Percentiles rank a stretch among this genome's conserved stretches.
These are phyloP conservation scores for Coelastrella sp. DNA, from an alignment of 139 green algal species.

Conservation along the genomic window DNA sequence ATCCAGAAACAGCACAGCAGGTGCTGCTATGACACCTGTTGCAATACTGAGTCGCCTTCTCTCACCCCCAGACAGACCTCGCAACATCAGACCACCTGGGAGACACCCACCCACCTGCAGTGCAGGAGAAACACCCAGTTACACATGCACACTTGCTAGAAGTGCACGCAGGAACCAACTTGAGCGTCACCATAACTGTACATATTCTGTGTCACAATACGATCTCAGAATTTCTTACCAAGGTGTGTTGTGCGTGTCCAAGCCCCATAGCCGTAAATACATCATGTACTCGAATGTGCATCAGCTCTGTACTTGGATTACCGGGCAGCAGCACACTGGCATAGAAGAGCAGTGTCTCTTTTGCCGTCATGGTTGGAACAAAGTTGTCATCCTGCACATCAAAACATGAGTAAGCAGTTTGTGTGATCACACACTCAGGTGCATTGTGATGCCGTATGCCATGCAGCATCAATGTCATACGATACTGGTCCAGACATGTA, in stretches of 20 bases:
- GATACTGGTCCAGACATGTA: neutral
- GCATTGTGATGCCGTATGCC: neutral
- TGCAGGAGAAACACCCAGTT: no score
- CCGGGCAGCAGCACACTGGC: conserved; percentile 25
- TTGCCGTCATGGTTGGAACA: conserved; percentile 31
- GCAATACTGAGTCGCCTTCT: conserved; percentile 87
- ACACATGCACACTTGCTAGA: no score
- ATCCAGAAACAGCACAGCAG: conserved; percentile 75
- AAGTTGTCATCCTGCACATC: conserved; percentile 44
- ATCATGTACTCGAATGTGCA: neutral
- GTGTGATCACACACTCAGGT: neutral
- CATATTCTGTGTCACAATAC: no score
- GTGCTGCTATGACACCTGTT: conserved; percentile 71
- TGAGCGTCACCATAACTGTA: no score
- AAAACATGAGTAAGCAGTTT: neutral
- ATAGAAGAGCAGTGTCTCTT: conserved; percentile 45
- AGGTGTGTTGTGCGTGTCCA: no score
- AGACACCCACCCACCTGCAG: conserved; percentile 69
- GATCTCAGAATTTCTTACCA: neutral
- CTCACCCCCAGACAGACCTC: conserved; percentile 82
- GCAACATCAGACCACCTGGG: conserved; percentile 76
- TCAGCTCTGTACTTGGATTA: no score
- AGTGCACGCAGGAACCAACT: no score
- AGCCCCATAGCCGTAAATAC: conserved; percentile 30
- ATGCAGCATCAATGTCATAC: neutral